Percentiles rank a stretch among this genome's conserved stretches.
Conservation (phyloP, 2,329 filamentous ascomycete genomes). For the Epichloe coenophiala region DNA sequence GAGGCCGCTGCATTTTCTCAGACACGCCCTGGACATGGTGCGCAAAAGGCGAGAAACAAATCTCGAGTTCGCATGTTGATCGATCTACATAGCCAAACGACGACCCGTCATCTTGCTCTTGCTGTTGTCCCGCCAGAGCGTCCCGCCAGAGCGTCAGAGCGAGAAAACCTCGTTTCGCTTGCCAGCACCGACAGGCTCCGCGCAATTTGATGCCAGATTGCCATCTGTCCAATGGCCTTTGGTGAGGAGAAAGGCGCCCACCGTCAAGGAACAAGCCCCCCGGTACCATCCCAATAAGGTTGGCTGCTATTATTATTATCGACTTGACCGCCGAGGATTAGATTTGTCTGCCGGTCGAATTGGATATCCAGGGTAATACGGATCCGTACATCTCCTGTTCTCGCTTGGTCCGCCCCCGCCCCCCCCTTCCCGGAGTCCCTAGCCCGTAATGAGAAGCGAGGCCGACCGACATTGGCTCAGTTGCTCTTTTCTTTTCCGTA, state of each 20-base stretch:
- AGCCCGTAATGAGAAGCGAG: neutral
- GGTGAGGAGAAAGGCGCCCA: neutral
- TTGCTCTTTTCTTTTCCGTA: slow-evolving; percentile 11
- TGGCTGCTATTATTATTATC: neutral
- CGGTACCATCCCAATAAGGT: neutral
- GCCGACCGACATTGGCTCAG: slow-evolving; percentile 7
- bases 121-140: neutral
- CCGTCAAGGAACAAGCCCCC: neutral
- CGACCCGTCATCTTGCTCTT: neutral
- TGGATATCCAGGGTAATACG: no score
- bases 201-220: neutral
- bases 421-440: neutral
- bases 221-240: neutral
- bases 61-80: neutral
- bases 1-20: neutral
- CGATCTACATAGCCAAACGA: neutral
- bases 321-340: neutral
- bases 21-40: neutral
- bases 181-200: neutral
- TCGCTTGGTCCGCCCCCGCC: neutral
- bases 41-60: neutral
- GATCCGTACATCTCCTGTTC: neutral
- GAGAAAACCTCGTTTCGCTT: neutral
- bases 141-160: no score
- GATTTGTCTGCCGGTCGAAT: neutral